Evolutionary conservation across 1,139 yeast genomes (phyloP), one percentile per base, ranked within the genome.

Genomic region (Dujonia santamariae): DNA sequence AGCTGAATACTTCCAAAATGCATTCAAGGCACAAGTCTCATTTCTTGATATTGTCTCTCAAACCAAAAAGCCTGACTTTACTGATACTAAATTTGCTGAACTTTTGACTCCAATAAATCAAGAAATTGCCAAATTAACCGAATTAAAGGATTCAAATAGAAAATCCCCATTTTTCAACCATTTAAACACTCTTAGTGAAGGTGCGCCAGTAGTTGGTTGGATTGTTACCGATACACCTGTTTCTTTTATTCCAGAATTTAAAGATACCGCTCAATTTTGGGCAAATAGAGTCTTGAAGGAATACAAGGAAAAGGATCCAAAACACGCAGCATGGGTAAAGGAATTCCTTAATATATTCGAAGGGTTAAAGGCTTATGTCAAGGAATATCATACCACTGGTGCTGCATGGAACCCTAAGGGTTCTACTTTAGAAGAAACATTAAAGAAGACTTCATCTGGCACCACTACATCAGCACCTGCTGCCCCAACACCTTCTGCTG

Each of bases 221-320:
- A 75, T 90, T 42, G 78, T 85, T 16, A 74, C 78, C 12, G 77
- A 72, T 3, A 80, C 90, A 4, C 85, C 87, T 0, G 78, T 80
- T 13, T 76, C 87, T 1, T 76, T 72, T 45, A 75, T 94, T 41
- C 77, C 84, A 3, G 97, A 90, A 46, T 85, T 81, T 62, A 85
- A 83, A 54, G 98, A 94, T 50, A 78, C 95, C 27, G 87, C 96
- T 26, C 92, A 84, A 54, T 94, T 90, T 61, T 94, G 96, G 87
- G 78, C 95, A 20, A 90, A 94, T 61, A 75, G 96, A 49, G 82
- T 90, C 27, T 62, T 88, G 57, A 90, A 88, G 59, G 96, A 87
- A 42, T 79, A 64, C 63, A 86, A 76, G 56, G 95, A 80, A 9
- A 65, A 75, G 37, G 90, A 83, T 46, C 70, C 75, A 38, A 49